Evolutionary conservation across 768 basidiomycete species (phyloP).

Genomic region (Bullera alba): DNA sequence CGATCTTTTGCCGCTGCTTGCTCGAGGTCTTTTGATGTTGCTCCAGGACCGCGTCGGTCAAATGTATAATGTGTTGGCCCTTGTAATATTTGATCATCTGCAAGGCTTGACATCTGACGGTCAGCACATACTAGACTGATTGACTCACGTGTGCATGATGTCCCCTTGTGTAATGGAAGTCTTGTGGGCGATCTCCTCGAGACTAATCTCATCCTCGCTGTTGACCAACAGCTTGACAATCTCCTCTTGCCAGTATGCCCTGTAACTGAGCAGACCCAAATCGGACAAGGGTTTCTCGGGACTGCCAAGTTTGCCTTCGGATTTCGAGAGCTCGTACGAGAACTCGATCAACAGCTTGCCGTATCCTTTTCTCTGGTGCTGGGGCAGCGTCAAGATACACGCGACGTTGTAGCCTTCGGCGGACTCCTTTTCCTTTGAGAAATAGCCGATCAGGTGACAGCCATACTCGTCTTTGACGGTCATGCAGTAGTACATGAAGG

Average conservation of each 20-base stretch:
- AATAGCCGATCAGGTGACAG: conserved; percentile 93
- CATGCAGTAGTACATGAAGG: conserved; percentile 99
- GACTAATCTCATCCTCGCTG: conserved; percentile 72
- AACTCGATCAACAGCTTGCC: conserved; percentile 96
- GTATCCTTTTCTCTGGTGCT: conserved; percentile 93
- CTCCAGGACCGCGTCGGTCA: conserved; percentile 84
- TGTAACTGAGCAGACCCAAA: conserved; percentile 82
- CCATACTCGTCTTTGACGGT: conserved; percentile 82
- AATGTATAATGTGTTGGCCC: conserved; percentile 83
- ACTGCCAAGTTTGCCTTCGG: conserved; percentile 88
- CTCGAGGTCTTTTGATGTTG: conserved; percentile 75
- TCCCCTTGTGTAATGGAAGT: conserved; percentile 92
- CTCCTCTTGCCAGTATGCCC: conserved; percentile 95
- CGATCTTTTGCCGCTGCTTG: conserved; percentile 72
- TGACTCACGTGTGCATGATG: conserved; percentile 92
- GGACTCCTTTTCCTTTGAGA: conserved; percentile 98
- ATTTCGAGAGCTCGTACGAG: conserved; percentile 94
- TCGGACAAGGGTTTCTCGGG: conserved; percentile 97
- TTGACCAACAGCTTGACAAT: conserved; percentile 79
- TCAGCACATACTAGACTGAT: conserved; percentile 1
- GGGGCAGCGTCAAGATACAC: conserved; percentile 96
- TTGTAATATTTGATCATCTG: conserved; percentile 96
- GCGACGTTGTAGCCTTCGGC: conserved; percentile 98
- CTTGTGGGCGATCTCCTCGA: conserved; percentile 94
- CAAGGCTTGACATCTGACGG: conserved; percentile 74